phyloP scores from a whole-genome alignment of 2,329 filamentous ascomycete genomes.

The Cladosporium sphaerospermum region DNA sequence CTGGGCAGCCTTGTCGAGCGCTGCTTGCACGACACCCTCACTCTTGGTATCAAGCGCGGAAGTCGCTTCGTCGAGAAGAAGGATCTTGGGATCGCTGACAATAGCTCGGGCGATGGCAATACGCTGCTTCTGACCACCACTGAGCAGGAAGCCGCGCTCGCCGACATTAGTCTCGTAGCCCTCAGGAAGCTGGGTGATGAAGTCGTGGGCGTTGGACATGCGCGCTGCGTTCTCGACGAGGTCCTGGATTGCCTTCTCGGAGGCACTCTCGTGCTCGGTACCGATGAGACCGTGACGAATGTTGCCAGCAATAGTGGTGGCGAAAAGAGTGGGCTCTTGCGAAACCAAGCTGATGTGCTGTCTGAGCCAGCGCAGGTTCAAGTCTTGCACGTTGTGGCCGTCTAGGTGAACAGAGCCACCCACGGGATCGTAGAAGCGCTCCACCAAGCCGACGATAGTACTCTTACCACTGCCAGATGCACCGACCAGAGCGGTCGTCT shows the following conservation, averaged over 20 bases:
- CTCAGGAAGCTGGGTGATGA: conserved; percentile 74
- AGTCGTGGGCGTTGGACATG: conserved; percentile 92
- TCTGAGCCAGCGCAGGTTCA: conserved; percentile 86
- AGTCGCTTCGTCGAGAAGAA: conserved; percentile 91
- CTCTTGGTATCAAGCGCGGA: conserved; percentile 90
- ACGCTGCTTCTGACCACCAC: conserved; percentile 93
- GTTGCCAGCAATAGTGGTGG: conserved; percentile 81
- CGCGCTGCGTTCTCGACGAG: conserved; percentile 75
- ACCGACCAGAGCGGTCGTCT: conserved; percentile 87
- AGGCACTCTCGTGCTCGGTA: conserved; percentile 64
- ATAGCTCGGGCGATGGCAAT: conserved; percentile 90
- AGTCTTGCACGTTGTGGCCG: conserved; percentile 68
- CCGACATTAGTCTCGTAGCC: conserved; percentile 94
- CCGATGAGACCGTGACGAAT: conserved; percentile 88
- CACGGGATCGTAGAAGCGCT: conserved; percentile 90
- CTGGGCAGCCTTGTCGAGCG: conserved; percentile 75
- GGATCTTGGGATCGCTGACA: conserved; percentile 83
- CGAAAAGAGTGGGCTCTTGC: conserved; percentile 88
- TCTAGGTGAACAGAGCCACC: conserved; percentile 73
- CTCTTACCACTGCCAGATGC: conserved; percentile 93
- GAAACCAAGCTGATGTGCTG: conserved; percentile 89
- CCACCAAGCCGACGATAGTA: conserved; percentile 86
- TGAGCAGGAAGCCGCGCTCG: conserved; percentile 85
- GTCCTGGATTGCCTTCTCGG: conserved; percentile 61
- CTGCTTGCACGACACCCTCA: conserved; percentile 89